phyloP scores from a whole-genome alignment of 257 asterid species.

The Ligustrum vulgare region DNA sequence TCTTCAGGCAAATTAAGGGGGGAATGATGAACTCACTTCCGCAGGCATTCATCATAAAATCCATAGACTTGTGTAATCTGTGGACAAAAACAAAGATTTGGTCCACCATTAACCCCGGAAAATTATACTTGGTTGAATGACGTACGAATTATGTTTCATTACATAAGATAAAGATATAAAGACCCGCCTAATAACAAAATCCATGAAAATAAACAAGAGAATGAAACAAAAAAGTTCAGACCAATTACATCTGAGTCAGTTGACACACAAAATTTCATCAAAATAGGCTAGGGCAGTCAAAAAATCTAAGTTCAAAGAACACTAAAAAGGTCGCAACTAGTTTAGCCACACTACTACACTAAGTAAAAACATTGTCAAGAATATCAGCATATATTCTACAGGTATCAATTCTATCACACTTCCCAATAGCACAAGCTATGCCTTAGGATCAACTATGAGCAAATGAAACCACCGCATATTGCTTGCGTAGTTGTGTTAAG shows the following conservation, averaged over 20 bases:
- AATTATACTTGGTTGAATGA: constrained; percentile 1
- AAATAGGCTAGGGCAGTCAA: constrained; percentile 17
- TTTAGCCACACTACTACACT: constrained; percentile 13
- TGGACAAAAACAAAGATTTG: constrained; percentile 21
- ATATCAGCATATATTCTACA: not conserved
- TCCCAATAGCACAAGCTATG: not conserved
- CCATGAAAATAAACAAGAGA: not conserved
- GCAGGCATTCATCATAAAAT: constrained; percentile 74
- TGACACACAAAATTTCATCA: constrained; percentile 9
- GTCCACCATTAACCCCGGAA: constrained; percentile 15
- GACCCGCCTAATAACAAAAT: constrained; percentile 1
- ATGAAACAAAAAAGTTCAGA: not conserved
- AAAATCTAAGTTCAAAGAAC: constrained; percentile 7
- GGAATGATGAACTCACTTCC: constrained; percentile 56
- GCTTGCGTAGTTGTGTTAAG: not conserved
- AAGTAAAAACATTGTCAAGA: not conserved
- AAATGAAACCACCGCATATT: constrained; percentile 2
- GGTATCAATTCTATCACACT: constrained; percentile 9
- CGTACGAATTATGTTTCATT: constrained; percentile 1
- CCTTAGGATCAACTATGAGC: constrained; percentile 1
- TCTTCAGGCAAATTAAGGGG: constrained; percentile 9
- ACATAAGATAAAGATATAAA: constrained; percentile 11
- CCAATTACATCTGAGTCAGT: not conserved
- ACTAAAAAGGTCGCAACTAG: constrained; percentile 19
- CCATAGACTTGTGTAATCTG: constrained; percentile 84